Evolutionary conservation across 441 rosid genomes (phyloP), one percentile per base, ranked within the genome.

Genomic region (Sinapis alba): DNA sequence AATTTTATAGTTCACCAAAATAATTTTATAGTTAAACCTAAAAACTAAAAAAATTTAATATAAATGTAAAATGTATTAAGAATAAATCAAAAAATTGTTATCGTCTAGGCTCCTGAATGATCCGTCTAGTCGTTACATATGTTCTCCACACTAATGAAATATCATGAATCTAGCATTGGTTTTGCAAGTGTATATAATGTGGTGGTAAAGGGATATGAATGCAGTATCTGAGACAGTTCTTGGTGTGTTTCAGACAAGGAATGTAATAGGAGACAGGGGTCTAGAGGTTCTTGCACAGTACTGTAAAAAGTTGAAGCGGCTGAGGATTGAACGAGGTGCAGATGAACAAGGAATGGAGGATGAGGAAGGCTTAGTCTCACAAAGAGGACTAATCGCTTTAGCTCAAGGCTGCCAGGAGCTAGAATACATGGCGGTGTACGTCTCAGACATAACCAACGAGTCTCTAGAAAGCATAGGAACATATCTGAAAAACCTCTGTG

Each of bases 261-360:
- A 90, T 83, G 98, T 90, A 61, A 90, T 96, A 50, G 98, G 97
- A 75, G 98, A 96, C 82, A 80, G 90, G 74, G 99, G 97, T 61
- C 74, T 96, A 74, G 97, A 91, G 81, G 84, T 89, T 77, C 87
- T 96, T 66, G 94, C 97, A 73, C 84, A 50, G 68, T 71, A 82
- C 75, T 93, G 99, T 73, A 88, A 82, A 84, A 78, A 61, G 20
- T 83, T 96, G 57, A 87, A 88, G 81, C 86, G 97, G 85, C 93
- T 96, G 65, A 84, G 98, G 81, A 89, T 96, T 65, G 98, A 91
- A 83, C 89, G 90, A 34, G 97, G 98, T 77, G 97, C 91, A 13
- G 97, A 91, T 80, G 97, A 90, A 80, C 90, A 82, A 53, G 97
- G 78, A 63, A 84, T 87, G 90, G 97, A 83, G 80, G 97, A 91